Evolutionary conservation across 306 rosid genomes (phyloP).

Genomic region (Dalbergia oliveri): DNA sequence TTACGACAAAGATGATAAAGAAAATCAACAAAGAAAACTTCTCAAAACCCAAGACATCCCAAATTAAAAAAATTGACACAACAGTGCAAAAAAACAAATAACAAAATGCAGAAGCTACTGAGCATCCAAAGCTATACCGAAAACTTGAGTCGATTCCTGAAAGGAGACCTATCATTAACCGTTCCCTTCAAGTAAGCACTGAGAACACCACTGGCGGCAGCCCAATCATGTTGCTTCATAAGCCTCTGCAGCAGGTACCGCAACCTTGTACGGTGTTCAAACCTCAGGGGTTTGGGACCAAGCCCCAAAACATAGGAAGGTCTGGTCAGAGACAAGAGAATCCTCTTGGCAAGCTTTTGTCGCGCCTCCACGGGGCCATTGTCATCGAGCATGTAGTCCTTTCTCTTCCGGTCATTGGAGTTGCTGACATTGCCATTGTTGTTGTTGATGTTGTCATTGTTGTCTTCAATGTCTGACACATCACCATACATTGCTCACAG

Average conservation of each 20-base stretch:
- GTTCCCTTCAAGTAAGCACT: constrained; percentile 67
- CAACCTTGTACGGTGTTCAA: constrained; percentile 59
- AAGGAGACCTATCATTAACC: constrained; percentile 54
- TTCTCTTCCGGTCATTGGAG: constrained; percentile 55
- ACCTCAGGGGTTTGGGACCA: constrained; percentile 57
- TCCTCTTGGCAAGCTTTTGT: constrained; percentile 49
- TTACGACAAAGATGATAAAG: too few species aligned
- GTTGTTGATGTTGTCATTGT: background rate
- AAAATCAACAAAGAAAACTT: background rate
- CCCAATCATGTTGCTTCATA: constrained; percentile 65
- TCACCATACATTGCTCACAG: constrained; percentile 30
- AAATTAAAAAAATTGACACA: background rate
- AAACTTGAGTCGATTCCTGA: constrained; percentile 69
- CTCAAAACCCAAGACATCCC: background rate
- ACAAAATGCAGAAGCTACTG: background rate
- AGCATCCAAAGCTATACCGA: constrained; percentile 51
- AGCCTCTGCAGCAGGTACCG: constrained; percentile 55
- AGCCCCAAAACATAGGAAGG: constrained; percentile 65
- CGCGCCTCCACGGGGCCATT: constrained; percentile 1
- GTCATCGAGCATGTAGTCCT: constrained; percentile 14
- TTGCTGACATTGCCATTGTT: background rate
- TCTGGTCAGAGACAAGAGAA: constrained; percentile 55
- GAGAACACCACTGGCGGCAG: constrained; percentile 70
- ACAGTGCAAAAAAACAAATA: constrained; percentile 1
- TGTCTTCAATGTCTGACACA: constrained; percentile 13